Evolutionary conservation across 2,329 filamentous ascomycete species (phyloP), one percentile per base, ranked within the genome.

Genomic region (Pseudogymnoascus sp.): DNA sequence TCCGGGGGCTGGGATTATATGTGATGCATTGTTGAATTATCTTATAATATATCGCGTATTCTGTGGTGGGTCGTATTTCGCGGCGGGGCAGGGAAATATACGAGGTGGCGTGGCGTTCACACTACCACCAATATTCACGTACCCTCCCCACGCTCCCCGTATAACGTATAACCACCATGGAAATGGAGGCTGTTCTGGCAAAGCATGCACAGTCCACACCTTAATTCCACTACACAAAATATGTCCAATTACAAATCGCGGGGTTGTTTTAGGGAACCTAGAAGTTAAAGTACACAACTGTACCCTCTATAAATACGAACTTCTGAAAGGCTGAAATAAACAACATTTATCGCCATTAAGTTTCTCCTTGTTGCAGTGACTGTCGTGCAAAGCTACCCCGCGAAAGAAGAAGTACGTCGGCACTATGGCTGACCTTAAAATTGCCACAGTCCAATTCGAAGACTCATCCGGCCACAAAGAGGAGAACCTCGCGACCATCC

Each of bases 341-440:
- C 7, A 2, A 28, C 7, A 16, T 16, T 28, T 52, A 28, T 19
- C 28, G n/a, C 25, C n/a, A n/a, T 55, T 33, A 33, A 7, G 9
- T 55, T 12, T 11, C n/a, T 33, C 39, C 12, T 23, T 36, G 22
- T 64, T 49, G 28, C 39, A 55, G 36, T 58, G 30, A 62, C 59
- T 65, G 35, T 23, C 36, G 63, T 66, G 65, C 62, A 60, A 65
- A 58, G 61, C 49, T 41, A 25, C 33, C 60, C 23, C 28, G 22
- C 39, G 42, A 63, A 63, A 62, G 63, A 61, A 64, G 64, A 64
- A 62, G 45, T 55, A 61, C 36, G 30, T 38, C 35, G 35, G 36
- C 38, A 25, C 1, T 12, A 55, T 55, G 49, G 28, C 49, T 19
- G 49, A 55, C 49, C 49, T 55, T 33, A 55, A 55, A 55, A 55